Conservation (phyloP, 805 yeast species). For the Saturnispora besseyi region DNA sequence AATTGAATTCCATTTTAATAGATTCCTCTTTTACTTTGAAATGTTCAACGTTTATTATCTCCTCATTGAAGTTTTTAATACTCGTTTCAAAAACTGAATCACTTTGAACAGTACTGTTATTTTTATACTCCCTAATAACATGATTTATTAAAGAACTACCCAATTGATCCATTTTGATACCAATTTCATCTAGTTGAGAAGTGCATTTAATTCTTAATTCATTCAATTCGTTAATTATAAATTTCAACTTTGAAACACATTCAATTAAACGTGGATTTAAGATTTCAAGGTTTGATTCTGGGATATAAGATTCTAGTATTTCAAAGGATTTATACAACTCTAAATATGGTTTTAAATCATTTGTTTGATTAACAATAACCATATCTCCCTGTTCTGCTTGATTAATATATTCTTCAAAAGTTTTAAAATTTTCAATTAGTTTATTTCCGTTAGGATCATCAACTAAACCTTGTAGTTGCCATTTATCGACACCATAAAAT, state of each 20-base stretch:
- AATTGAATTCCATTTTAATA: constrained; percentile 25
- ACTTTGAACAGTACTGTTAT: constrained; percentile 24
- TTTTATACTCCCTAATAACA: constrained; percentile 10
- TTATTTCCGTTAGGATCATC: constrained; percentile 31
- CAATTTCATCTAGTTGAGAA: constrained; percentile 33
- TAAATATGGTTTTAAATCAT: constrained; percentile 39
- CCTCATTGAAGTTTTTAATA: constrained; percentile 43
- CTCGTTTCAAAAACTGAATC: constrained; percentile 31
- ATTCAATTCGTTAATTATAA: constrained; percentile 23
- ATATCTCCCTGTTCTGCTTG: constrained; percentile 59
- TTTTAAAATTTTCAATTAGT: constrained; percentile 32
- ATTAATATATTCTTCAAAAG: constrained; percentile 39
- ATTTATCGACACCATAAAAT: constrained; percentile 43
- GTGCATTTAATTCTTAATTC: constrained; percentile 31
- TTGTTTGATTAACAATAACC: constrained; percentile 38
- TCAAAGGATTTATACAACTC: constrained; percentile 29
- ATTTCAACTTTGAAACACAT: constrained; percentile 31
- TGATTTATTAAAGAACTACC: constrained; percentile 38
- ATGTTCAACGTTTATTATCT: constrained; percentile 37
- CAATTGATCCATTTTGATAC: constrained; percentile 36
- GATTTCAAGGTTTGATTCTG: constrained; percentile 30
- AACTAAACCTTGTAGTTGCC: constrained; percentile 44
- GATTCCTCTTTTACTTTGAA: constrained; percentile 32
- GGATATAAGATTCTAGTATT: constrained; percentile 30
- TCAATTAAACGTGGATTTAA: constrained; percentile 27